Percentiles rank a stretch among this genome's conserved stretches.
phyloP scores from a whole-genome alignment of 2,329 filamentous ascomycete genomes.

The Diaporthe amygdali region DNA sequence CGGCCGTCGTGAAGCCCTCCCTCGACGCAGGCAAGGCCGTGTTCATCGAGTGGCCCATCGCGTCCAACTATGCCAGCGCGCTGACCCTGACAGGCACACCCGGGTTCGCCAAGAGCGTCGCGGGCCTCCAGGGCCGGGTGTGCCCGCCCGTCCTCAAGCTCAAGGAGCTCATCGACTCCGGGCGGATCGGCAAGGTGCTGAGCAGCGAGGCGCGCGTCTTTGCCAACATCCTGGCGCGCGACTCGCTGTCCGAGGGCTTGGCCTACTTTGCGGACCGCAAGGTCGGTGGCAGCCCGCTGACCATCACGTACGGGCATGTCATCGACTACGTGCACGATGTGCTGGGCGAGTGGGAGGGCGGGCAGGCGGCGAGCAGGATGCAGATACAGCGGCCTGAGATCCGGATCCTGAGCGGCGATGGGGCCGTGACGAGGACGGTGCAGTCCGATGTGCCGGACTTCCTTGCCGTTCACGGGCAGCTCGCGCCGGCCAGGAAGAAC shows the following conservation, averaged over 20 bases:
- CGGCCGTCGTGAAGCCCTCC: conserved; percentile 44
- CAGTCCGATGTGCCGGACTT: conserved; percentile 35
- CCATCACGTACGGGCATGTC: conserved; percentile 7
- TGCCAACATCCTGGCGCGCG: conserved; percentile 9
- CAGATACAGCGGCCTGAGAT: conserved; percentile 7
- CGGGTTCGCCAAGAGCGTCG: conserved; percentile 44
- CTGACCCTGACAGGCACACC: conserved; percentile 44
- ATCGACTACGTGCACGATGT: conserved; percentile 17
- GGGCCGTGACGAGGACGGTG: conserved; percentile 22
- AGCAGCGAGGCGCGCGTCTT: conserved; percentile 35
- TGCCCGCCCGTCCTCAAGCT: conserved; percentile 45
- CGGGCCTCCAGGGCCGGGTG: conserved; percentile 52
- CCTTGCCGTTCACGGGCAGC: conserved; percentile 37
- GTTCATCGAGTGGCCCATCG: conserved; percentile 57
- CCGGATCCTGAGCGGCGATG: not conserved
- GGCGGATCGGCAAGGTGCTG: conserved; percentile 48
- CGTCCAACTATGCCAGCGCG: conserved; percentile 43
- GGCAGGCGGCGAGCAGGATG: not conserved
- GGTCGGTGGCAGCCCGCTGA: conserved; percentile 1
- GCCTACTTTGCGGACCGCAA: conserved; percentile 2
- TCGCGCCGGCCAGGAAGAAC: conserved; percentile 32
- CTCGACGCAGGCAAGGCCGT: conserved; percentile 51
- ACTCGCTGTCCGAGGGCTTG: conserved; percentile 28
- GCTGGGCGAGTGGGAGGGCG: conserved; percentile 4
- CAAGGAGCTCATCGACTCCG: conserved; percentile 45